phyloP scores from a whole-genome alignment of 306 rosid genomes.

The Parietaria judaica region DNA sequence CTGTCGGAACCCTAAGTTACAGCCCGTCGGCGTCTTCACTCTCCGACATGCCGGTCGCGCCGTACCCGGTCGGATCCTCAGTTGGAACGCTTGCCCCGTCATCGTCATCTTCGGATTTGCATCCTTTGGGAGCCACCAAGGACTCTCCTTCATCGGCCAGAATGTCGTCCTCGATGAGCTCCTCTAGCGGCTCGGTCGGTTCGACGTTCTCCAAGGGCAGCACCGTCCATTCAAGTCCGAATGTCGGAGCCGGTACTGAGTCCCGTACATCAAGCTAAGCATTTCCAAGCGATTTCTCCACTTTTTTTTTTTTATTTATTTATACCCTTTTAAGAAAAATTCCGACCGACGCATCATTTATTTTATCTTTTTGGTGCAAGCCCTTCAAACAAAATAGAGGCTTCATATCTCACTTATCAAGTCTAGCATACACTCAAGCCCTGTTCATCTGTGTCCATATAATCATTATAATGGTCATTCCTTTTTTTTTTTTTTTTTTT shows the following conservation, averaged over 20 bases:
- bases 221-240: slow-evolving; percentile 43
- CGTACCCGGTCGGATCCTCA: slow-evolving; percentile 91
- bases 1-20: slow-evolving; percentile 75
- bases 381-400: slow-evolving; percentile 43
- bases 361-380: slow-evolving; percentile 36
- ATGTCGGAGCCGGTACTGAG: slow-evolving; percentile 45
- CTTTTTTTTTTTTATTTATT: background rate
- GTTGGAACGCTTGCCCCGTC: slow-evolving; percentile 77
- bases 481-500: slow-evolving; percentile 42
- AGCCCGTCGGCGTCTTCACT: slow-evolving; percentile 94
- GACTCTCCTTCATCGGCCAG: slow-evolving; percentile 60
- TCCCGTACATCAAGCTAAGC: slow-evolving; percentile 64
- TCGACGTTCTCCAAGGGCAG: slow-evolving; percentile 53
- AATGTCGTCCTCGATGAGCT: slow-evolving; percentile 78
- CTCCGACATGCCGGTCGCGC: slow-evolving; percentile 88
- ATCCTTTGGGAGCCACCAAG: slow-evolving; percentile 68
- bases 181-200: slow-evolving; percentile 68
- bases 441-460: slow-evolving; percentile 59
- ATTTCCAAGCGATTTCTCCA: slow-evolving; percentile 45
- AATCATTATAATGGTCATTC: slow-evolving; percentile 58
- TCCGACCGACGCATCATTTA: slow-evolving; percentile 40
- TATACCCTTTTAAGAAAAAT: slow-evolving; percentile 43
- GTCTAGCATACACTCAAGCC: slow-evolving; percentile 52
- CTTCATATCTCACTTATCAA: slow-evolving; percentile 54
- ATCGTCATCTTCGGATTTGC: slow-evolving; percentile 80